phyloP scores from a whole-genome alignment of 139 green algal species.

The Deuterostichococcus epilithicus region DNA sequence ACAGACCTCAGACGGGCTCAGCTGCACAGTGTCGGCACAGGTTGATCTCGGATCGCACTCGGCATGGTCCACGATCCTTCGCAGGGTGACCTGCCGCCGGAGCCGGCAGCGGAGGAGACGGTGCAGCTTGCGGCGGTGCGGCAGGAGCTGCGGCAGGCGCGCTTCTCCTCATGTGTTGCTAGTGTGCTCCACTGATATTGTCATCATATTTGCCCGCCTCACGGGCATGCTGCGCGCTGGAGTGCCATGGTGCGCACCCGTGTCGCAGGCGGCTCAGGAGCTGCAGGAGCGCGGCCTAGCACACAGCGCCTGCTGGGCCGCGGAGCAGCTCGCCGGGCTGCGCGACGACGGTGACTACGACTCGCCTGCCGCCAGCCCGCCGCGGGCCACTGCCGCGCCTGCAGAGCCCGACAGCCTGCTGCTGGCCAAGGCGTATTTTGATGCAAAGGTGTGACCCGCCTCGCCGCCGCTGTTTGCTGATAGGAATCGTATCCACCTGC shows the following conservation, averaged over 20 bases:
- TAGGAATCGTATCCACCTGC: not conserved
- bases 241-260: too few species aligned
- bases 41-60: too few species aligned
- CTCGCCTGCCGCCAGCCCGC: not conserved
- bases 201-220: too few species aligned
- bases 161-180: too few species aligned
- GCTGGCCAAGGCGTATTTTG: constrained; percentile 60
- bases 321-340: constrained; percentile 64
- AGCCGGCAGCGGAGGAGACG: not conserved
- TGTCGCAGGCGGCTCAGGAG: not conserved
- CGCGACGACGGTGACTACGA: not conserved
- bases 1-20: too few species aligned
- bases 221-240: too few species aligned
- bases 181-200: too few species aligned
- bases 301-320: constrained; percentile 47
- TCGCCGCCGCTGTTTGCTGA: not conserved
- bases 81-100: not conserved
- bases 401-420: constrained; percentile 37
- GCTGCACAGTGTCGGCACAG: too few species aligned
- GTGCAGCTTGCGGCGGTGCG: not conserved
- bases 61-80: too few species aligned
- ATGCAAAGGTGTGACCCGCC: constrained; percentile 46
- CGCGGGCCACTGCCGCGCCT: constrained; percentile 4
- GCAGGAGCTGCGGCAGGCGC: not conserved
- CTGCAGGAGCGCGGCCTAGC: not conserved